Evolutionary conservation across 768 basidiomycete species (phyloP).

Genomic region (Panaeolus cyanescens): DNA sequence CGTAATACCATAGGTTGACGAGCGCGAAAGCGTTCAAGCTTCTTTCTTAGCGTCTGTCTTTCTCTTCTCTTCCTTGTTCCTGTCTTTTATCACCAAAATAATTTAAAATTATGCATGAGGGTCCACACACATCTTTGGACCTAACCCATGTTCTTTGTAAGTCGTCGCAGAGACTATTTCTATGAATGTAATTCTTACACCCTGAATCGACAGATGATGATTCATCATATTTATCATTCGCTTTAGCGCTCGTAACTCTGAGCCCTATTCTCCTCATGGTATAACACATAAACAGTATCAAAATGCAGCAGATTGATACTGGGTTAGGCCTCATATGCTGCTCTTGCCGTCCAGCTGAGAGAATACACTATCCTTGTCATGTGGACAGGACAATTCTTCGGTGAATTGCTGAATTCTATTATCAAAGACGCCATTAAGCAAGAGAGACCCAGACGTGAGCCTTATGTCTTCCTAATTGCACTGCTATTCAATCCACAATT

Average conservation of each 20-base stretch:
- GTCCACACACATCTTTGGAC: constrained; percentile 52
- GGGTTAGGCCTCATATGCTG: constrained; percentile 77
- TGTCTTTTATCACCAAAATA: no score
- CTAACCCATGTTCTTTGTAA: constrained; percentile 70
- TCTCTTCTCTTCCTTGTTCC: no score
- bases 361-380: constrained; percentile 81
- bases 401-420: constrained; percentile 69
- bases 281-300: constrained; percentile 10
- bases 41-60: no score
- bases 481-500: neutral
- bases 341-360: constrained; percentile 70
- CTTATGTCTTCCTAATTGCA: neutral
- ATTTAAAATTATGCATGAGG: constrained; percentile 19
- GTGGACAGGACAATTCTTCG: constrained; percentile 79
- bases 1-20: no score
- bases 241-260: constrained; percentile 63
- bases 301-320: neutral
- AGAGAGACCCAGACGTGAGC: constrained; percentile 66
- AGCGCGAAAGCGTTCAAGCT: no score
- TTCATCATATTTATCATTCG: constrained; percentile 55
- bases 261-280: constrained; percentile 78
- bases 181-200: constrained; percentile 1
- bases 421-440: constrained; percentile 70
- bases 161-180: constrained; percentile 24
- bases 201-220: constrained; percentile 52